Evolutionary conservation across 1,284 basidiomycete species (phyloP).

Genomic region (Naganishia sp.): DNA sequence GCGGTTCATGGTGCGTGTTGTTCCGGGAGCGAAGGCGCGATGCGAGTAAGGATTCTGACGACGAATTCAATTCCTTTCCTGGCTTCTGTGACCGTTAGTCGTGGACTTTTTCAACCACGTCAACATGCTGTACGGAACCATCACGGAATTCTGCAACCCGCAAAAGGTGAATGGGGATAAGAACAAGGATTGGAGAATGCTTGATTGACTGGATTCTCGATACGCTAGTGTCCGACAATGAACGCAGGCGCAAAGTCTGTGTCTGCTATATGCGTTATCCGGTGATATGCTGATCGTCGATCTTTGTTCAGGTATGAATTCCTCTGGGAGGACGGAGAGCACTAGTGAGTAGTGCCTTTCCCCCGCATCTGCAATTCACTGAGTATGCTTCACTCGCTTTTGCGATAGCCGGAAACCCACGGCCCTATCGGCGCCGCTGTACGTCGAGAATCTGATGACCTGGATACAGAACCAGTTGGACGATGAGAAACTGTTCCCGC

Average conservation of each 20-base stretch:
- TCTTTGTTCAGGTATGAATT: constrained; percentile 76
- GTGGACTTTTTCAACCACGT: constrained; percentile 96
- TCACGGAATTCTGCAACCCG: constrained; percentile 94
- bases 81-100: constrained; percentile 57
- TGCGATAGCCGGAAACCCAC: constrained; percentile 74
- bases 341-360: constrained; percentile 56
- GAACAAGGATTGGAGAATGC: background rate
- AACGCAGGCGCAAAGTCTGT: constrained; percentile 89
- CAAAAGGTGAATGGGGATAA: constrained; percentile 65
- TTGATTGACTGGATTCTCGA: background rate
- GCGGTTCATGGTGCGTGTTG: constrained; percentile 83
- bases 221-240: constrained; percentile 90
- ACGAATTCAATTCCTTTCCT: background rate
- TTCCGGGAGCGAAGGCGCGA: background rate
- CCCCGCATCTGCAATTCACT: background rate
- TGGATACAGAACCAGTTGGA: constrained; percentile 95
- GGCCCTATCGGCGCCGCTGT: constrained; percentile 89
- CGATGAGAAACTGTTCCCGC: constrained; percentile 90
- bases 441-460: constrained; percentile 98
- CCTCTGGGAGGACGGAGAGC: constrained; percentile 94
- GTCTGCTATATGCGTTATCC: constrained; percentile 29
- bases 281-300: background rate
- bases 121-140: constrained; percentile 93
- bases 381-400: background rate
- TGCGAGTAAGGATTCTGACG: background rate